Base-by-base conservation (phyloP, 352 stramenopile species). In the Phytophthora meadii region DNA sequence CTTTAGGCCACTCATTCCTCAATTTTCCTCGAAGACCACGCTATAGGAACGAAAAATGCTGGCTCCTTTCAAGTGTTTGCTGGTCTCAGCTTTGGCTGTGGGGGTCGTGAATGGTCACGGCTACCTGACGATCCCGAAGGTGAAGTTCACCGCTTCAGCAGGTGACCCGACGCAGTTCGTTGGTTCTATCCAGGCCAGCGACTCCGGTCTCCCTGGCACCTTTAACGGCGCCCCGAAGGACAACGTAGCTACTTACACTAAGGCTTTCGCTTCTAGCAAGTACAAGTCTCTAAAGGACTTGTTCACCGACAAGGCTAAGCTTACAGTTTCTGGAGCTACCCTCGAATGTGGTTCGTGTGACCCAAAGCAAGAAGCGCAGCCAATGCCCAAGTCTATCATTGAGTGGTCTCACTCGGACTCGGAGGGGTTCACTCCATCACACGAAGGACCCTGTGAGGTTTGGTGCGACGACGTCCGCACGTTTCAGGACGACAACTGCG, bases 381-480 rank as follows among this genome's bases (percentile, higher is more conserved):
- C 64, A 8, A 30, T 72, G 14, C 64, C 64, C 1, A 22, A 65
- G 30, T 41, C 48, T 3, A 70, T 42, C 8, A 37, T 72, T 2
- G 42, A 59, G n/a, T 72, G 27, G 64, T 61, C 51, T 2, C 60
- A 68, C 36, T 68, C 60, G 24, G 50, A 53, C 17, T 57, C 60
- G 27, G 60, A 68, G 32, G 68, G 63, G 5, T 76, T 79, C 25
- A 74, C 67, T 0, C 24, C 53, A 32, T 73, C 66, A 0, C 70
- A 76, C 39, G 70, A 80, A 48, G 74, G 74, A 22, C 74, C 74
- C 2, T 82, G 74, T 9, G 74, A 82, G 51, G 49, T 79, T 50
- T 82, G 74, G 70, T 82, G 74, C 40, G 70, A 82, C 51, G 66
- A 79, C 15, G 39, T 52, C 5, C 45, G 44, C 12, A 53, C 40